phyloP scores from a whole-genome alignment of 2,329 filamentous ascomycete genomes.

The Fusarium tuaranense region DNA sequence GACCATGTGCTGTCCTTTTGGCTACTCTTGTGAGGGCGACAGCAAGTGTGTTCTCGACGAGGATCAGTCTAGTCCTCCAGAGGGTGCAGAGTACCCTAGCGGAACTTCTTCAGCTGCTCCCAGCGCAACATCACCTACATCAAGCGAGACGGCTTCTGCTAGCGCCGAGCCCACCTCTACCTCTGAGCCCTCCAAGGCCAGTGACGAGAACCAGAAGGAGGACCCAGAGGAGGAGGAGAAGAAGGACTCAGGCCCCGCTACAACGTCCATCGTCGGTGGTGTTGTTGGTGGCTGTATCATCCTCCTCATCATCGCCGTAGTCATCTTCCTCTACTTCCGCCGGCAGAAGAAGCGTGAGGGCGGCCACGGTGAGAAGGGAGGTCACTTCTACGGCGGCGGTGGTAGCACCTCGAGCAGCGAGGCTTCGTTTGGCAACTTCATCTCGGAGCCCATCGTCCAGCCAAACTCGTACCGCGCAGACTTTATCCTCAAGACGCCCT shows the following conservation, averaged over 20 bases:
- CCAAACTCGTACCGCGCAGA: slow-evolving; percentile 61
- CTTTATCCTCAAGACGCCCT: slow-evolving; percentile 60
- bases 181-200: slow-evolving; percentile 28
- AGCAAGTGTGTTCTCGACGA: slow-evolving; percentile 64
- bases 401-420: slow-evolving; percentile 37
- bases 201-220: slow-evolving; percentile 9
- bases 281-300: slow-evolving; percentile 60
- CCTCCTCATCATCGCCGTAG: slow-evolving; percentile 53
- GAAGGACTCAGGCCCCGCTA: slow-evolving; percentile 45
- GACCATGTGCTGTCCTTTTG: slow-evolving; percentile 75
- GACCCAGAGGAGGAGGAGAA: slow-evolving; percentile 15
- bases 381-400: slow-evolving; percentile 22
- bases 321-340: slow-evolving; percentile 56
- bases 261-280: slow-evolving; percentile 59
- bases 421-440: slow-evolving; percentile 56
- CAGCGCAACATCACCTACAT: slow-evolving; percentile 32
- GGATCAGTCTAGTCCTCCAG: slow-evolving; percentile 61
- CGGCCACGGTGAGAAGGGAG: slow-evolving; percentile 35
- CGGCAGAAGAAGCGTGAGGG: slow-evolving; percentile 43
- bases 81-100: slow-evolving; percentile 43
- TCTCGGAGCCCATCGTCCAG: slow-evolving; percentile 67
- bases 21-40: slow-evolving; percentile 69
- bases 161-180: slow-evolving; percentile 35
- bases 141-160: slow-evolving; percentile 38
- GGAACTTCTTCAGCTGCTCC: slow-evolving; percentile 35